Evolutionary conservation across 169 alveolate species (phyloP), one percentile per base, ranked within the genome.

Genomic region (Eimeria brunetti): DNA sequence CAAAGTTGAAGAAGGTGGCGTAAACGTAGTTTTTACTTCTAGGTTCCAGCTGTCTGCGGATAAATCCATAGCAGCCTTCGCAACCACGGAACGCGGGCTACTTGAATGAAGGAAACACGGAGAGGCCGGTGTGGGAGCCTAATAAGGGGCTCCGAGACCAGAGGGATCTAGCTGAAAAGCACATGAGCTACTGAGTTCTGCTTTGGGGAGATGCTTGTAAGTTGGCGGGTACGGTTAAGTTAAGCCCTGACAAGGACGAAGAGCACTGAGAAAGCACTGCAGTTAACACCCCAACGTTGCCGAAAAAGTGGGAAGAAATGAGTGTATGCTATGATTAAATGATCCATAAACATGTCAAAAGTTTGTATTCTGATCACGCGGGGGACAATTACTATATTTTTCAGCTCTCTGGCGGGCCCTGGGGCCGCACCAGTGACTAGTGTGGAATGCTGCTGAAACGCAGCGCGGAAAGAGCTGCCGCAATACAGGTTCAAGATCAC

Each of bases 21-120:
- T 44, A 78, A 20, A 9, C 3, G 41, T 30, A 56, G 53, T 7
- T 49, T 51, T 56, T 16, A 20, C 75, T 56, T 83, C 56, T 30
- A 56, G 49, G 36, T 33, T 53, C 67, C 36, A 20, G 89, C 90
- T 6, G 49, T 20, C 44, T 83, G 90, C 14, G 20, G 71, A 36
- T 83, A 75, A 83, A 49, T 83, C 90, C 90, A 83, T 83, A 27
- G 73, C 53, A 33, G 73, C 73, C 75, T 24, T 49, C 22, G 30
- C 75, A 33, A 33, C 69, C n/a, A 27, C 6, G 90, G 20, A 36
- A 30, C 33, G 76, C 33, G 49, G 24, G 71, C 64, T 41, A 78
- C 41, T 78, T 27, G 88, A 22, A 27, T 46, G 88, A 44, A 0
- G 22, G 69, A 51, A 30, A 22, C 38, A 46, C 9, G 46, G 27